Evolutionary conservation across 129 eudicot genomes (phyloP), one percentile per base, ranked within the genome.

Genomic region (Pulicaria dysenterica): DNA sequence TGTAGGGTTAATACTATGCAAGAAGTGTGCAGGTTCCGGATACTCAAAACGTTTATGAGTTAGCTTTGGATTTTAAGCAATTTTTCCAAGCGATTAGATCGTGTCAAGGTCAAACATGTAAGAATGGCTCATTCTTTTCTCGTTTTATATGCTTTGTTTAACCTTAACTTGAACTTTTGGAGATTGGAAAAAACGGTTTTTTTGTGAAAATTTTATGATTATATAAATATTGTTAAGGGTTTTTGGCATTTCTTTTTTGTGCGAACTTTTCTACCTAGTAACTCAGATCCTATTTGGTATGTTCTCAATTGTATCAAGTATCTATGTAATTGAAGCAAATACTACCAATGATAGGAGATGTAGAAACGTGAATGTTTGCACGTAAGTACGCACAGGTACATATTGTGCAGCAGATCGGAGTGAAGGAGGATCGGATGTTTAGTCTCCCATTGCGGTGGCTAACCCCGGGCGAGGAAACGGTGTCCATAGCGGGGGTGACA

Each of bases 1-100:
- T 84, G 76, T 76, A 91, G 95, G 97, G 55, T 72, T 91, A 82
- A 68, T 91, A 76, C 86, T 91, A 43, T 91, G 97, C 86, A 91
- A 91, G 85, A 91, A 80, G 72, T 91, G 97, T 80, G 95, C 72
- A 60, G 97, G 97, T 59, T 87, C 95, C 11, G 95, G 97, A 69
- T 91, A 91, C 73, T 83, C 97, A 57, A 88, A 77, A 74, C 83
- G 96, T 36, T 74, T 90, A 78, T 90, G 80, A 85, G 77, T 59
- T 73, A 53, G 77, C 58, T 53, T 67, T 48, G 70, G 17, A 72
- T 34, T 63, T 51, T 46, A 34, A 39, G 5, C 46, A 47, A 39
- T 47, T 66, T 73, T 73, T 1, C 64, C n/a, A n/a, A 13, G 24
- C 55, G 16, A 40, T n/a, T n/a, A n/a, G n/a, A 47, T 48, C 41